Percentiles rank a stretch among this genome's conserved stretches.
Conservation (phyloP, 345 rosid genomes). For the Raphanus raphanistrum region DNA sequence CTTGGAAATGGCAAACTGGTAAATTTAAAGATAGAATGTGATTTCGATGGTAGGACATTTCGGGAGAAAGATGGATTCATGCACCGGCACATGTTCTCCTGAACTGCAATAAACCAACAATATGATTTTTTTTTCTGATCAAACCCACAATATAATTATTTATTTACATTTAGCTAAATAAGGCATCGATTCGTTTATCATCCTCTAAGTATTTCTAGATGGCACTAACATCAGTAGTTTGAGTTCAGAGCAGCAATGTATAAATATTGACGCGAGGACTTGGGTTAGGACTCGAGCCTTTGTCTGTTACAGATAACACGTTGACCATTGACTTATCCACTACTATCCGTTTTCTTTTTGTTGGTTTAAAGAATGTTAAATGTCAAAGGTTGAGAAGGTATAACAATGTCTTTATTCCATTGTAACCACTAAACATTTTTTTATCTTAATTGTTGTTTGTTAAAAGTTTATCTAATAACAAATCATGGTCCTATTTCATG, state of each 20-base stretch:
- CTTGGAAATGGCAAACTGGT: constrained; percentile 22
- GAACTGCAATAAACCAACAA: neutral
- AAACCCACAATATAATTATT: too few species aligned
- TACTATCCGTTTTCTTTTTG: too few species aligned
- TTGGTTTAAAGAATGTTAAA: neutral
- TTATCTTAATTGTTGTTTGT: too few species aligned
- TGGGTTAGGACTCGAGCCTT: constrained; percentile 10
- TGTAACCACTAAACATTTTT: too few species aligned
- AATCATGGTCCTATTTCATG: too few species aligned
- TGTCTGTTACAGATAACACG: constrained; percentile 2
- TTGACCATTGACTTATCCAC: constrained; percentile 20
- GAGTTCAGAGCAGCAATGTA: neutral
- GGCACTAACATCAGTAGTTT: neutral
- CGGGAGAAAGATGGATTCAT: neutral
- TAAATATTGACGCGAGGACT: neutral
- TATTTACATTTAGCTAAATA: too few species aligned
- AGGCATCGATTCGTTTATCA: too few species aligned
- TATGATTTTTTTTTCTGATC: too few species aligned
- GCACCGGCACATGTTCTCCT: neutral
- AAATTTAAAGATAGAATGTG: neutral
- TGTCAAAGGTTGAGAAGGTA: neutral
- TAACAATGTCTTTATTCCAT: too few species aligned
- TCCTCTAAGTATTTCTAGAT: neutral
- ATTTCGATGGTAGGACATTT: neutral
- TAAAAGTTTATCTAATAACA: too few species aligned